Evolutionary conservation across 1,284 basidiomycete species (phyloP).

Genomic region (Boletus subluridellus): DNA sequence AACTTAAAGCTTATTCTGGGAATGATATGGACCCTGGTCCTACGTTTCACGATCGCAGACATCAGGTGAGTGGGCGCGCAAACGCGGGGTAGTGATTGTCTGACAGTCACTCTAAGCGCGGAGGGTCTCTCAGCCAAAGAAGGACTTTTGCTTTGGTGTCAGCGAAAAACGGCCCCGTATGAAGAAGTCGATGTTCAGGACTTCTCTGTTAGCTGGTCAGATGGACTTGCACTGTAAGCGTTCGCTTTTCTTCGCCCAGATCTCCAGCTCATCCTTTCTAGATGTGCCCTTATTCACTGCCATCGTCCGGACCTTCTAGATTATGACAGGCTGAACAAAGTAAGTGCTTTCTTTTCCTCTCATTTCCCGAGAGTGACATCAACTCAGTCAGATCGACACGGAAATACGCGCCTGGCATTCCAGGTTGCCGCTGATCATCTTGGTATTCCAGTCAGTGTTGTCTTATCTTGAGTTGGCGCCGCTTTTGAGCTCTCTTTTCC

Average conservation of each 20-base stretch:
- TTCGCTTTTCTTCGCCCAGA: not conserved
- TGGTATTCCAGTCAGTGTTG: conserved; percentile 76
- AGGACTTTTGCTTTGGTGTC: conserved; percentile 95
- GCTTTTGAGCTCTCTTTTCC: conserved; percentile 6
- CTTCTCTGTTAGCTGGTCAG: conserved; percentile 89
- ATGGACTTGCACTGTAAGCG: conserved; percentile 91
- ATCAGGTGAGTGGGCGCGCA: conserved; percentile 70
- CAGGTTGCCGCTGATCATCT: conserved; percentile 82
- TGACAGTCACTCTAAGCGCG: conserved; percentile 56
- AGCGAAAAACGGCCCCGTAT: conserved; percentile 91
- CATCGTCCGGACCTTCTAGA: conserved; percentile 95
- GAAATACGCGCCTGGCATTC: conserved; percentile 85
- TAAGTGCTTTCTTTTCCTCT: conserved; percentile 24
- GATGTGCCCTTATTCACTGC: conserved; percentile 94
- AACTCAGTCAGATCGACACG: conserved; percentile 64
- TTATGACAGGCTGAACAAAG: conserved; percentile 82
- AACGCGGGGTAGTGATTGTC: conserved; percentile 6
- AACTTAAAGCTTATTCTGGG: conserved; percentile 96
- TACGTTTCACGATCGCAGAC: conserved; percentile 96
- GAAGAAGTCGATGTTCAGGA: conserved; percentile 91
- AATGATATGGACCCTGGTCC: conserved; percentile 98
- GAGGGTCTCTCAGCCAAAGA: conserved; percentile 97
- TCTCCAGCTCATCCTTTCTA: conserved; percentile 32
- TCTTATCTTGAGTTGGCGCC: conserved; percentile 3
- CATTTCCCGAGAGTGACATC: conserved; percentile 2